Evolutionary conservation across 371 early-diverging fungal species (phyloP).

Genomic region (Umbelopsis sp.): DNA sequence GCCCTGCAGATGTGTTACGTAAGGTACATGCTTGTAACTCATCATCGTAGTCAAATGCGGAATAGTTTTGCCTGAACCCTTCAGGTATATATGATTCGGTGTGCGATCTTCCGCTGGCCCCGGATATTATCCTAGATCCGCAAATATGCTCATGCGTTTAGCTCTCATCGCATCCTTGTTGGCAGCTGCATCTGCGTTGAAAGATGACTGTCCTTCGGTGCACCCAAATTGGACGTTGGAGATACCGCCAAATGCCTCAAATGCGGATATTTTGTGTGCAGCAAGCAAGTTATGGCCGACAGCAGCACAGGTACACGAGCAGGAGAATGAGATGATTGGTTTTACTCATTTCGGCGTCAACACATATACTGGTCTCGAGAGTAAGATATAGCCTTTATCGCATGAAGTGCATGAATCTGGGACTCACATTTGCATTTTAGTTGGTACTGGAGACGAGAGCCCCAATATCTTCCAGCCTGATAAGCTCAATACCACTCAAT

Average conservation of each 20-base stretch:
- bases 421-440: neutral
- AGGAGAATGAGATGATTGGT: slow-evolving; percentile 15
- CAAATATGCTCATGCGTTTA: neutral
- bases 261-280: neutral
- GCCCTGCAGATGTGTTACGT: neutral
- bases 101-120: neutral
- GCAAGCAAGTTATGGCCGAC: slow-evolving; percentile 6
- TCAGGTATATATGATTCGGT: neutral
- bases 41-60: neutral
- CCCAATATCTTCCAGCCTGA: slow-evolving; percentile 2
- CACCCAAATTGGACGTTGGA: slow-evolving; percentile 11
- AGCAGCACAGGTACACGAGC: neutral
- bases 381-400: neutral
- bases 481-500: slow-evolving; percentile 11
- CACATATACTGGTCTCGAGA: slow-evolving; percentile 1
- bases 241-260: neutral
- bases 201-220: neutral
- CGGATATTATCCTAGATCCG: neutral
- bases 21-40: neutral
- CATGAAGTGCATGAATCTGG: neutral
- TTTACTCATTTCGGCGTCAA: slow-evolving; percentile 7
- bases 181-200: neutral
- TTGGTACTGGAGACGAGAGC: slow-evolving; percentile 13
- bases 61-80: neutral
- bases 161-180: neutral